Evolutionary conservation across 2,329 filamentous ascomycete genomes (phyloP).

Genomic region (Ophiostoma sp.): DNA sequence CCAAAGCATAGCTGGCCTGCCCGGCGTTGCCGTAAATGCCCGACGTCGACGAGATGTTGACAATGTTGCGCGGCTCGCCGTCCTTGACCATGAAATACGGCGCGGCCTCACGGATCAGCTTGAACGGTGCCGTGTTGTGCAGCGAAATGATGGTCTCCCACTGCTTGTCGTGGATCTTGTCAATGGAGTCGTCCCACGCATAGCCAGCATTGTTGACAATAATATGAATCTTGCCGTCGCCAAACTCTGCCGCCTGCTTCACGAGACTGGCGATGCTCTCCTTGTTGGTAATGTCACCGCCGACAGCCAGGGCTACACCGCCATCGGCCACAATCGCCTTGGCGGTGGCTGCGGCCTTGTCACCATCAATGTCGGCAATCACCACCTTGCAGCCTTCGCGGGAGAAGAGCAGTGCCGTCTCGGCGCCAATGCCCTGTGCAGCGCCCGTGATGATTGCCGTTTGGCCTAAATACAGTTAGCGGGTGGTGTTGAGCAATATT

Average conservation of each 20-base stretch:
- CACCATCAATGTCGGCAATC: conserved; percentile 77
- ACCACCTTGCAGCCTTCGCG: conserved; percentile 86
- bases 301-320: conserved; percentile 68
- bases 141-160: conserved; percentile 85
- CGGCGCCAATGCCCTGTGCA: conserved; percentile 85
- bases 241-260: conserved; percentile 73
- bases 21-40: conserved; percentile 85
- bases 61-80: conserved; percentile 71
- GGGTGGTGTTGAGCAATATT: background rate
- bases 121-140: conserved; percentile 84
- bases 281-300: conserved; percentile 73
- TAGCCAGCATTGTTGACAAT: conserved; percentile 91
- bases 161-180: conserved; percentile 90
- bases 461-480: conserved; percentile 45
- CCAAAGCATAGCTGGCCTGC: conserved; percentile 83
- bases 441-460: conserved; percentile 85
- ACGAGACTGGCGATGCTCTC: conserved; percentile 71
- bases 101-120: conserved; percentile 74
- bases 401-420: conserved; percentile 77
- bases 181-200: conserved; percentile 89
- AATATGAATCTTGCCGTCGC: conserved; percentile 83
- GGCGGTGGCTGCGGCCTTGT: conserved; percentile 68
- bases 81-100: conserved; percentile 88
- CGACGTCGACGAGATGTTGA: conserved; percentile 82
- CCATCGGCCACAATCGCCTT: conserved; percentile 68